Evolutionary conservation across 2,329 filamentous ascomycete genomes (phyloP).

Genomic region (Kalaharituber pfeilii): DNA sequence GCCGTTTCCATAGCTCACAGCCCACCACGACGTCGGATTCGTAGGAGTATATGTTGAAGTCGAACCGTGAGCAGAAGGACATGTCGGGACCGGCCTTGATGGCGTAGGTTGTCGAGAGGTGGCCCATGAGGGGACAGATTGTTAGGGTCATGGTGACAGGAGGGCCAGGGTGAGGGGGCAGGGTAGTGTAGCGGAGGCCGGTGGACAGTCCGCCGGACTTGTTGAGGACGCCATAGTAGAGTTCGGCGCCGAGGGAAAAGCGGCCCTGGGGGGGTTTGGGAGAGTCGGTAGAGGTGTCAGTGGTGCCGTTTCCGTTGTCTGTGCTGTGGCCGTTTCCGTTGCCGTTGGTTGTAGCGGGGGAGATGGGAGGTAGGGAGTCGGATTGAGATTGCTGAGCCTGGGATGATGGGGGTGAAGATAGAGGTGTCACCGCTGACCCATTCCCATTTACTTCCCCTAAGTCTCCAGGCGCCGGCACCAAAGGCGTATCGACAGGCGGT

Average conservation of each 20-base stretch:
- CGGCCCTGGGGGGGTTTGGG: conserved; percentile 54
- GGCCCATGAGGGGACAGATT: conserved; percentile 85
- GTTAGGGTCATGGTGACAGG: conserved; percentile 89
- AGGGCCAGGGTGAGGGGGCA: conserved; percentile 64
- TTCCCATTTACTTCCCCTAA: too few relatives aligned
- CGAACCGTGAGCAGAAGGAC: conserved; percentile 74
- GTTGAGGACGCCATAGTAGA: conserved; percentile 90
- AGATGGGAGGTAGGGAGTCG: too few relatives aligned
- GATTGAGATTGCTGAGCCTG: too few relatives aligned
- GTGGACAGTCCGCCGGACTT: conserved; percentile 85
- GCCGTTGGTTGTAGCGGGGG: conserved; percentile 16
- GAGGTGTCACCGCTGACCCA: too few relatives aligned
- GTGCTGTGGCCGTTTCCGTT: too few relatives aligned
- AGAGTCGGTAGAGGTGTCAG: conserved; percentile 9
- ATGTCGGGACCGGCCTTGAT: conserved; percentile 70
- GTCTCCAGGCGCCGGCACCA: neutral
- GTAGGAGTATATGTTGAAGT: conserved; percentile 97
- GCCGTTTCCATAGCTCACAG: conserved; percentile 80
- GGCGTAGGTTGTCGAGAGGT: conserved; percentile 77
- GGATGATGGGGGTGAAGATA: too few relatives aligned
- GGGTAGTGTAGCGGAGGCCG: conserved; percentile 73
- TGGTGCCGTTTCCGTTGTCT: conserved; percentile 27
- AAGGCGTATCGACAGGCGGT: conserved; percentile 12
- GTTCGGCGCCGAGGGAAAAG: conserved; percentile 77
- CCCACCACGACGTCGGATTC: conserved; percentile 87